Base-by-base conservation (phyloP, 805 yeast species). In the Pichia insulana region DNA sequence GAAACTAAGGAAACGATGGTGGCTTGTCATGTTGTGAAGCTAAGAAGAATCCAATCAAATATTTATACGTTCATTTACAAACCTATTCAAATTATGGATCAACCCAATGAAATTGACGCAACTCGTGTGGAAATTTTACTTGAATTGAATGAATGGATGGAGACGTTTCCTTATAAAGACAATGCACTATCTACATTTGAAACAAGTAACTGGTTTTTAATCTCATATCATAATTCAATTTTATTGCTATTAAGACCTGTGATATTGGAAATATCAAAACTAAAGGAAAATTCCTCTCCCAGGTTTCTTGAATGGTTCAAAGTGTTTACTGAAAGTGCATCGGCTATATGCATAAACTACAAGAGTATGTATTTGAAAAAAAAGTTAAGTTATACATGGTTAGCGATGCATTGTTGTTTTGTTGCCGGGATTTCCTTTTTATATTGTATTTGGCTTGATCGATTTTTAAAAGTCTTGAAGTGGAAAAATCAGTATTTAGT, bases 171-270 rank as follows among this genome's bases (percentile, higher is more conserved):
- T 1, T 46, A 34, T 25, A 57, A 55, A 35, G 41, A 45, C 7
- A 40, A 51, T 33, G 53, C 64, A 1, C 26, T 34, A 10, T 56
- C 63, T 1, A 52, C 55, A 1, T 62, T 59, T 48, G 64, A 62
- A 39, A 55, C 64, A 1, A 47, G 51, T 13, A 55, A 59, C 33
- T 62, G 68, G 65, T 57, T 58, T 10, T 43, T 51, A 9, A 57
- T 63, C 3, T 57, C 65, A 2, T 63, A 63, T 36, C 64, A 62
- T 45, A 61, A 62, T 43, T 59, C 66, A 4, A 45, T 63, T 41
- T 34, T 59, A 0, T 41, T 62, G 10, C 46, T 63, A 12, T 42
- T 62, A 15, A 42, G 66, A 25, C 67, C 66, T 1, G 56, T 55
- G 13, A 50, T 58, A 7, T 36, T 61, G 10, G 58, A 61, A 30